A percentile compares a stretch with the other conserved stretches of the same genome.
Evolutionary conservation across 768 basidiomycete genomes (phyloP).

Genomic region (Suillus brevipes): DNA sequence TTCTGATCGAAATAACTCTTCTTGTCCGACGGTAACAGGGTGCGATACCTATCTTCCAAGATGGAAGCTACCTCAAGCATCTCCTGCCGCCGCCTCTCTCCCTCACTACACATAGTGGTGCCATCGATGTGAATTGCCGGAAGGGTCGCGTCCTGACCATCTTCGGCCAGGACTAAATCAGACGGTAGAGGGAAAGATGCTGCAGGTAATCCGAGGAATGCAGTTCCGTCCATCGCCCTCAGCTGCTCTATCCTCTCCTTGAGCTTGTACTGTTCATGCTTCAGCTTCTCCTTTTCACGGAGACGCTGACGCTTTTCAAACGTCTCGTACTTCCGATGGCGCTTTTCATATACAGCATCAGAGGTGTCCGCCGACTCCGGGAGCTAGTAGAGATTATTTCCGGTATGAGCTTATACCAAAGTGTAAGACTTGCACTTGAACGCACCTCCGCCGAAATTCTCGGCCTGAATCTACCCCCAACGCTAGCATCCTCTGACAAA

Average conservation of each 20-base stretch:
- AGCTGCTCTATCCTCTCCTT: conserved; percentile 87
- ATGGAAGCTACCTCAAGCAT: conserved; percentile 69
- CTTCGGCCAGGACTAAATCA: conserved; percentile 24
- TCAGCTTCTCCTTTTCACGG: conserved; percentile 89
- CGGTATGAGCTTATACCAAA: conserved; percentile 5
- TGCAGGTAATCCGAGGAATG: conserved; percentile 65
- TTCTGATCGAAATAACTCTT: conserved; percentile 37
- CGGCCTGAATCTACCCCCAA: conserved; percentile 71
- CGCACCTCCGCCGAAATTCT: conserved; percentile 71
- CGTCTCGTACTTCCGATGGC: conserved; percentile 83
- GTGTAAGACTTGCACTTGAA: conserved; percentile 11
- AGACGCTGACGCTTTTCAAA: conserved; percentile 84
- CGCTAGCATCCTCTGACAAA: conserved; percentile 49
- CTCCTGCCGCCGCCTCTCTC: conserved; percentile 70
- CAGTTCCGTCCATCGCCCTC: conserved; percentile 65
- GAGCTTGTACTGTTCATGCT: conserved; percentile 90
- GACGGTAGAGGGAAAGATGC: conserved; percentile 49
- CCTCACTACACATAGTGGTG: conserved; percentile 48
- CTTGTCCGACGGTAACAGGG: conserved; percentile 70
- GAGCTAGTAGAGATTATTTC: not conserved
- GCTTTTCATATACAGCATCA: conserved; percentile 77
- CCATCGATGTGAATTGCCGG: conserved; percentile 41
- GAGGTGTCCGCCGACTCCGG: conserved; percentile 67
- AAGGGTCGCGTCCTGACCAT: conserved; percentile 28
- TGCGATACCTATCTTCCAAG: conserved; percentile 72